Evolutionary conservation across 176 grass and related monocot genomes (phyloP).

Genomic region (Triticum timopheevii): DNA sequence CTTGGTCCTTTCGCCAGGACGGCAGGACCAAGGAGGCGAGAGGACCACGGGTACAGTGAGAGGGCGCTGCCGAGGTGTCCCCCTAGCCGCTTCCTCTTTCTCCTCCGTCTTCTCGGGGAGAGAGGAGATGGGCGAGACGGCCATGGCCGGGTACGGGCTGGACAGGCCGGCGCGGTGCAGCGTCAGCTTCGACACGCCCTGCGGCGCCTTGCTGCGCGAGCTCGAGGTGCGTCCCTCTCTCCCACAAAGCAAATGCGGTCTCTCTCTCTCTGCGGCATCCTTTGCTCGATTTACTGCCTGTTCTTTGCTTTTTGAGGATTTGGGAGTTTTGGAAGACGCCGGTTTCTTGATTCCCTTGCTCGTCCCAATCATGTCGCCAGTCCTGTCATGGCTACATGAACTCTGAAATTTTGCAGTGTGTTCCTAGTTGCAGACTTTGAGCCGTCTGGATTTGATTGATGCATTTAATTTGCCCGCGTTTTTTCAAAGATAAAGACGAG

Average conservation of each 20-base stretch:
- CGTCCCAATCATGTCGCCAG: neutral
- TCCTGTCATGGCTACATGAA: neutral
- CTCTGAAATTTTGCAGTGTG: neutral
- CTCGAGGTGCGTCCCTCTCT: conserved; percentile 66
- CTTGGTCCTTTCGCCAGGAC: conserved; percentile 18
- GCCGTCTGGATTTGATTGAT: neutral
- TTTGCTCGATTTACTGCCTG: conserved; percentile 11
- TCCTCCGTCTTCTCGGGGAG: conserved; percentile 16
- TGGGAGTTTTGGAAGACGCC: neutral
- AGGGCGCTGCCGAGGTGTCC: neutral
- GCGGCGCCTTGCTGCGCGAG: conserved; percentile 74
- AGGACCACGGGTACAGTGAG: neutral
- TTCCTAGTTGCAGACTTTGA: conserved; percentile 13
- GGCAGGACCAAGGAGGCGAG: neutral
- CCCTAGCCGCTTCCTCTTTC: conserved; percentile 31
- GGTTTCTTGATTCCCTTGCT: conserved; percentile 7
- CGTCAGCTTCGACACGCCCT: conserved; percentile 73
- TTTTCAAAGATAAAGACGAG: neutral
- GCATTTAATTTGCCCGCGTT: neutral
- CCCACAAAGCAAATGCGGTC: neutral
- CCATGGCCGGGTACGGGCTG: conserved; percentile 40
- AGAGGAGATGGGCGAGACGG: conserved; percentile 62
- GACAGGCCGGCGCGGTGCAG: conserved; percentile 46
- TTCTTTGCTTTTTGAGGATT: neutral
- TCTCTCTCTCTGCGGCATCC: conserved; percentile 12